Conservation (phyloP, 306 rosid species). For the Rosa persica region DNA sequence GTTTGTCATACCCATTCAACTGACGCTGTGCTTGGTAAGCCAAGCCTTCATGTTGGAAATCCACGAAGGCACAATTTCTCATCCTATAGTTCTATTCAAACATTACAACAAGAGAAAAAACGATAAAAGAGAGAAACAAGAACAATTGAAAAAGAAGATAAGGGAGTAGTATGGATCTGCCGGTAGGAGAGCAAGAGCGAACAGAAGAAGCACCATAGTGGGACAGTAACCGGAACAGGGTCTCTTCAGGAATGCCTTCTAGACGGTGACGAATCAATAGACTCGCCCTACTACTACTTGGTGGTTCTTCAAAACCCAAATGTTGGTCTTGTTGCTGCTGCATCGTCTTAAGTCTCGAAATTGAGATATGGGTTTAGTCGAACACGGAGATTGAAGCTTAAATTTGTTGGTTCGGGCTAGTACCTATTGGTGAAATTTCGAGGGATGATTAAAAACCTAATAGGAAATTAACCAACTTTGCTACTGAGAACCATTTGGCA, state of each 20-base stretch:
- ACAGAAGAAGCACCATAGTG: conserved; percentile 73
- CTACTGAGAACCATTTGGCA: too few relatives aligned
- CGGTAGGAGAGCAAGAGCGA: conserved; percentile 48
- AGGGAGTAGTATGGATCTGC: conserved; percentile 34
- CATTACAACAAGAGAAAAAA: neutral
- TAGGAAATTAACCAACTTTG: too few relatives aligned
- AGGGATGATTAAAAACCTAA: too few relatives aligned
- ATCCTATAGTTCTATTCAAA: conserved; percentile 38
- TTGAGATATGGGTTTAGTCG: neutral
- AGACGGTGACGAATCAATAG: conserved; percentile 74
- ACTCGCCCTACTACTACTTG: conserved; percentile 28
- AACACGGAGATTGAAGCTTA: too few relatives aligned
- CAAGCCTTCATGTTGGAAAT: conserved; percentile 60
- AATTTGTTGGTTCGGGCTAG: too few relatives aligned
- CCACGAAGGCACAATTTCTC: conserved; percentile 76
- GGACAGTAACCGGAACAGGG: conserved; percentile 63
- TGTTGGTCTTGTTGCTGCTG: neutral
- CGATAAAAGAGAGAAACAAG: neutral
- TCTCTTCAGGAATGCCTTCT: conserved; percentile 66
- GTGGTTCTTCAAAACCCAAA: conserved; percentile 36
- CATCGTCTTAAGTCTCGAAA: conserved; percentile 9
- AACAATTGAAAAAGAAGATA: neutral
- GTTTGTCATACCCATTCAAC: conserved; percentile 52
- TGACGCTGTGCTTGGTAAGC: conserved; percentile 75
- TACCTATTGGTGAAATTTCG: too few relatives aligned